Evolutionary conservation across 768 basidiomycete genomes (phyloP).

Genomic region (Lactifluus pinguis): DNA sequence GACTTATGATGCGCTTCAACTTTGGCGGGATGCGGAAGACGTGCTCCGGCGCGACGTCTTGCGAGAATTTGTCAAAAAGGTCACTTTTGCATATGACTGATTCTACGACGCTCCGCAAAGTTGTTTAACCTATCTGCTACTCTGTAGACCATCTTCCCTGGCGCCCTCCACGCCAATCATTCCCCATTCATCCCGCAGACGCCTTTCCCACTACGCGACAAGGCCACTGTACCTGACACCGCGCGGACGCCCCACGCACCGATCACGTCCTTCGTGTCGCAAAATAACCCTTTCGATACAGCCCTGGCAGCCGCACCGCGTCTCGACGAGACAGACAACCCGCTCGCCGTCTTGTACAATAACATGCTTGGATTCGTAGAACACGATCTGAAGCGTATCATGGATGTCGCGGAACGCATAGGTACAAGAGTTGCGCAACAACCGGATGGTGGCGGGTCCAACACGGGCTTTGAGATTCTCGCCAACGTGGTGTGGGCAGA

Average conservation of each 20-base stretch:
- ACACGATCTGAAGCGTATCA: slow-evolving; percentile 60
- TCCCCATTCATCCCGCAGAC: slow-evolving; percentile 75
- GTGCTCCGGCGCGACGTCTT: slow-evolving; percentile 67
- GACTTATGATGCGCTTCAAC: slow-evolving; percentile 69
- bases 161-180: slow-evolving; percentile 56
- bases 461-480: slow-evolving; percentile 68
- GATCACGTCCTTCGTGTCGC: slow-evolving; percentile 39
- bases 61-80: slow-evolving; percentile 70
- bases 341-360: slow-evolving; percentile 72
- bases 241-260: slow-evolving; percentile 50
- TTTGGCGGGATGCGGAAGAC: slow-evolving; percentile 86
- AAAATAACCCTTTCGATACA: slow-evolving; percentile 33
- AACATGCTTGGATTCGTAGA: slow-evolving; percentile 74
- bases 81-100: slow-evolving; percentile 22
- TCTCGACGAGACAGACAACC: slow-evolving; percentile 56
- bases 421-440: slow-evolving; percentile 38
- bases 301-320: slow-evolving; percentile 35
- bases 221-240: slow-evolving; percentile 28
- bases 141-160: slow-evolving; percentile 61
- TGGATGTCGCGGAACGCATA: slow-evolving; percentile 68
- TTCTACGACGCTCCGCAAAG: not conserved
- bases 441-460: slow-evolving; percentile 7
- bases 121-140: not conserved
- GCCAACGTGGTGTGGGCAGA: slow-evolving; percentile 87
- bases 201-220: slow-evolving; percentile 38